Evolutionary conservation across 768 basidiomycete genomes (phyloP), one percentile per base, ranked within the genome.

Genomic region (Boletus patriciae): DNA sequence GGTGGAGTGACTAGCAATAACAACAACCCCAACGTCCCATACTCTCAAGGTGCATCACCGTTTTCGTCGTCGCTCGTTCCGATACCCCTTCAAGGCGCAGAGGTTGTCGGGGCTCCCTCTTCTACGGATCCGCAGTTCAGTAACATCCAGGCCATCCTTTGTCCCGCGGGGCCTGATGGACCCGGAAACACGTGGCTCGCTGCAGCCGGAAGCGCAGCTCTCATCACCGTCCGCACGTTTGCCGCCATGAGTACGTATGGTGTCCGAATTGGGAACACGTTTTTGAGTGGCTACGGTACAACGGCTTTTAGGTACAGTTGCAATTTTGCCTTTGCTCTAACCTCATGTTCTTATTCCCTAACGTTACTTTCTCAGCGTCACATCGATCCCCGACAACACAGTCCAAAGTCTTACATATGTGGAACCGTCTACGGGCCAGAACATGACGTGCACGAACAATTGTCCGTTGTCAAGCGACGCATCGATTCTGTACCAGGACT

Each of bases 61-160:
- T 93, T 91, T 69, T 90, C 94, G 5, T 90, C 91, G 3, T 95
- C 93, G 11, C 85, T 97, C 47, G 92, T 94, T 37, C 90, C 91
- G 18, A 76, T 94, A 34, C 84, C 90, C 33, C 73, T 94, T 18
- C 71, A 78, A 59, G 78, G 78, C 19, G 84, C 86, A n/a, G 68
- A 78, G 45, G 68, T 81, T 18, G 73, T 83, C 62, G 85, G 81
- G 18, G 83, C 82, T 3, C 87, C 90, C 18, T 85, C 87, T 0
- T 81, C 91, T 5, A 70, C 78, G 5, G 75, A 86, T 50, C 40
- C 81, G 0, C 78, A 82, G 13, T 92, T 89, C 67, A 78, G 74
- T 63, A 76, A 88, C 55, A 83, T 93, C 51, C 68, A 77, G 48
- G 83, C 79, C 64, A 83, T 94, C 59, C 82, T 98, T 41, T 99